Conservation (phyloP, 331 rosid species). For the Cydonia oblonga region DNA sequence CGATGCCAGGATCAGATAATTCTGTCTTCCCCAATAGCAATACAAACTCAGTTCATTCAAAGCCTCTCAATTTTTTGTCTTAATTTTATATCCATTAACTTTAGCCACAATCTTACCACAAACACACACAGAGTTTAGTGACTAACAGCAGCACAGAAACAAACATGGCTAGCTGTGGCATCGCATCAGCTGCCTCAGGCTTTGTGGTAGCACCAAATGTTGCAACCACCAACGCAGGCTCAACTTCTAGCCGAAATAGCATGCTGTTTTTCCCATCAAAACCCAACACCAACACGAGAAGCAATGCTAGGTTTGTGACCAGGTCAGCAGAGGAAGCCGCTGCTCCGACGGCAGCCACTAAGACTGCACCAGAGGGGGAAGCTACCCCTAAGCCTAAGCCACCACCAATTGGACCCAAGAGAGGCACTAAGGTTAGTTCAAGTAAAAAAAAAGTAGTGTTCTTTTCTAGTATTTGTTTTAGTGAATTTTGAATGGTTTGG, state of each 20-base stretch:
- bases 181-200: constrained; percentile 77
- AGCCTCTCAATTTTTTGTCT: constrained; percentile 26
- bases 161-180: constrained; percentile 36
- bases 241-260: constrained; percentile 20
- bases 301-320: constrained; percentile 39
- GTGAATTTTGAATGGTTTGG: not conserved
- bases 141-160: not conserved
- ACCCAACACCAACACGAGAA: constrained; percentile 13
- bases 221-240: constrained; percentile 25
- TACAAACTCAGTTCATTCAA: constrained; percentile 22
- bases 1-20: constrained; percentile 42
- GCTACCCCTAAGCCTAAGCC: constrained; percentile 64
- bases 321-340: constrained; percentile 54
- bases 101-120: not conserved
- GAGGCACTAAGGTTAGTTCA: constrained; percentile 58
- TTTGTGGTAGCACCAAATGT: constrained; percentile 43
- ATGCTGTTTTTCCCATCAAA: constrained; percentile 29
- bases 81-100: constrained; percentile 8
- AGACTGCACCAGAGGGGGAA: constrained; percentile 18
- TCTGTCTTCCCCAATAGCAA: not conserved
- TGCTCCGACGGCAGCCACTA: constrained; percentile 26
- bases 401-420: constrained; percentile 83
- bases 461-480: not conserved
- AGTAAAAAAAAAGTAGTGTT: not conserved
- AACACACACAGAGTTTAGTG: not conserved